Base-by-base conservation (phyloP, 2,329 filamentous ascomycete genomes). In the Didymella lethalis region DNA sequence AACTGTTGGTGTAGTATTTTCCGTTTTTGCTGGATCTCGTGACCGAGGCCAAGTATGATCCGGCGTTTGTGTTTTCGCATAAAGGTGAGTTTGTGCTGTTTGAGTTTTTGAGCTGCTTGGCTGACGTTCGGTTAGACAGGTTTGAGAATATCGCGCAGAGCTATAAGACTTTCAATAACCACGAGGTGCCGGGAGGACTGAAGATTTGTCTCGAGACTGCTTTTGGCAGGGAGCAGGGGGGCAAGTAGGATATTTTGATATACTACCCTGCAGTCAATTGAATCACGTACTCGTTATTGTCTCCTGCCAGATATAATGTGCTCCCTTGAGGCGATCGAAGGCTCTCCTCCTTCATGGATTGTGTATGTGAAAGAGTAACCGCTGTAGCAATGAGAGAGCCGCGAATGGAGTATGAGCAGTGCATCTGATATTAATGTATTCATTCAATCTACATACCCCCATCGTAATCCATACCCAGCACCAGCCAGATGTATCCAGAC, bases 401-500 rank as follows among this genome's bases (percentile, higher is more conserved):
- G 29, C 31, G 31, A 4, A 34, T 34, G 31, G 12, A 34, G 31
- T 16, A 6, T 14, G 31, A 16, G 31, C 31, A 10, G 16, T n/a
- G 32, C 32, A 36, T 16, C 32, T 36, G 16, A 18, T 25, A 25
- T 25, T 41, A 25, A 25, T 14, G n/a, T 40, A 18, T 20, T 20
- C 36, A 40, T 40, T 40, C 36, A 40, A 20, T 40, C 36, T 40
- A 40, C 36, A 40, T 20, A 20, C 7, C 36, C 32, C 7, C 28
- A 7, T 7, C 18, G 16, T n/a, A n/a, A 23, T 41, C 10, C 38
- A 12, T 12, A 32, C 18, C 44, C n/a, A 18, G 18, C 44, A 32
- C 18, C 28, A 51, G 18, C 16, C 20, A 52, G 16, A 16, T 23
- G 29, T 51, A 52, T 36, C 49, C 49, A 52, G 41, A 52, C 41